Conservation (phyloP, 148 eudicot genomes). For the Spergularia marina region DNA sequence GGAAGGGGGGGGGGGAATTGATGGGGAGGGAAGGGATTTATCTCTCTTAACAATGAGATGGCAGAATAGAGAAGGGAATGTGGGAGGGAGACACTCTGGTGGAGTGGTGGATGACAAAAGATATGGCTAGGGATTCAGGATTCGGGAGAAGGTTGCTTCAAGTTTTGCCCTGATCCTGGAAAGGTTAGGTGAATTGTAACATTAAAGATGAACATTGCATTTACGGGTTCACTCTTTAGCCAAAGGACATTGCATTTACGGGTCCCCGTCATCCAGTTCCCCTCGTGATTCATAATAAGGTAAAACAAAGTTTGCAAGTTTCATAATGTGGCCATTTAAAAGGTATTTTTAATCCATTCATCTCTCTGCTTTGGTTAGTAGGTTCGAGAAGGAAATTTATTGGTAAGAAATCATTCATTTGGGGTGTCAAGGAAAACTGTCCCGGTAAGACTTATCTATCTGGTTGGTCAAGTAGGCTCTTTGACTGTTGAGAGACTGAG, state of each 20-base stretch:
- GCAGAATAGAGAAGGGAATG: no score
- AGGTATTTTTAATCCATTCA: not conserved
- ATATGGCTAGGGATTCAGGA: not conserved
- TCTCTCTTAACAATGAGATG: not conserved
- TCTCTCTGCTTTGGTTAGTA: not conserved
- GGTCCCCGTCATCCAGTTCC: no score
- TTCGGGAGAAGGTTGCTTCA: not conserved
- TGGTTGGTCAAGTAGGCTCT: not conserved
- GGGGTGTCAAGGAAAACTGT: not conserved
- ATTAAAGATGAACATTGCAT: not conserved
- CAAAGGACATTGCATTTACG: no score
- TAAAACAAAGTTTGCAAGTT: no score
- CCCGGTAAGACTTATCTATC: not conserved
- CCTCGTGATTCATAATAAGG: no score
- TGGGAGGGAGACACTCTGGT: not conserved
- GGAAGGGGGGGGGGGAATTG: not conserved
- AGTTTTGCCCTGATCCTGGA: not conserved
- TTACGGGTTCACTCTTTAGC: no score
- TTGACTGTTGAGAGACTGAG: not conserved
- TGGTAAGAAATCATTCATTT: not conserved
- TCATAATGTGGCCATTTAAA: no score
- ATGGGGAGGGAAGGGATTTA: not conserved
- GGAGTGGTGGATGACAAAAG: not conserved
- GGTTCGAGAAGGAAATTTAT: not conserved
- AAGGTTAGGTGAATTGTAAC: not conserved